phyloP scores from a whole-genome alignment of 164 flowering plant species.

The Berberis vulgaris region DNA sequence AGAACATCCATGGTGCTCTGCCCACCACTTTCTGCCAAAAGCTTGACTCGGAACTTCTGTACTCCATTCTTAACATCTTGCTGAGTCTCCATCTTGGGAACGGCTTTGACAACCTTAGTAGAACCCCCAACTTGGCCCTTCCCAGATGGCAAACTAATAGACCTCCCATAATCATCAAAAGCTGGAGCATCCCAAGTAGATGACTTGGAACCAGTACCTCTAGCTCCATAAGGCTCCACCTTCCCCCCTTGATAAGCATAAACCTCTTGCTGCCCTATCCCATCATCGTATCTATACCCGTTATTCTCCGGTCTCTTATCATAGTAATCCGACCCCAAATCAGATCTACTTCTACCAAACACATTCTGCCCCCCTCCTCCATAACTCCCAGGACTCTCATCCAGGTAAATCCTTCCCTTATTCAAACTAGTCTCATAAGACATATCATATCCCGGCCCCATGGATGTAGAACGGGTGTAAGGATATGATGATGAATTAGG shows the following conservation, averaged over 20 bases:
- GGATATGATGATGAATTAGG: too few species aligned
- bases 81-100: slow-evolving; percentile 71
- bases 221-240: slow-evolving; percentile 80
- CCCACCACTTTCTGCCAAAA: slow-evolving; percentile 73
- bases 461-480: too few species aligned
- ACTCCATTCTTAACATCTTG: slow-evolving; percentile 75
- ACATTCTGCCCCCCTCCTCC: slow-evolving; percentile 21
- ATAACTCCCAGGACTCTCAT: slow-evolving; percentile 26
- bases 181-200: slow-evolving; percentile 34
- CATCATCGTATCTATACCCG: slow-evolving; percentile 22
- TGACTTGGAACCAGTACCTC: slow-evolving; percentile 67
- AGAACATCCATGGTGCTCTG: slow-evolving; percentile 91
- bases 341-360: slow-evolving; percentile 20
- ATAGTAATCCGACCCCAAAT: slow-evolving; percentile 10
- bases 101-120: slow-evolving; percentile 69
- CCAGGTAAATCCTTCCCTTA: slow-evolving; percentile 26
- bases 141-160: slow-evolving; percentile 23
- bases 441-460: slow-evolving; percentile 11
- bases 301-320: slow-evolving; percentile 17
- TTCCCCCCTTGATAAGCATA: slow-evolving; percentile 71
- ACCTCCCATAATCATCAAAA: slow-evolving; percentile 93
- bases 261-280: background rate
- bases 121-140: slow-evolving; percentile 17
- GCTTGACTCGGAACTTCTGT: slow-evolving; percentile 86
- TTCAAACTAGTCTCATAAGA: slow-evolving; percentile 32